Base-by-base conservation (phyloP, 495 filamentous ascomycete species). In the Thermochaetoides thermophila region DNA sequence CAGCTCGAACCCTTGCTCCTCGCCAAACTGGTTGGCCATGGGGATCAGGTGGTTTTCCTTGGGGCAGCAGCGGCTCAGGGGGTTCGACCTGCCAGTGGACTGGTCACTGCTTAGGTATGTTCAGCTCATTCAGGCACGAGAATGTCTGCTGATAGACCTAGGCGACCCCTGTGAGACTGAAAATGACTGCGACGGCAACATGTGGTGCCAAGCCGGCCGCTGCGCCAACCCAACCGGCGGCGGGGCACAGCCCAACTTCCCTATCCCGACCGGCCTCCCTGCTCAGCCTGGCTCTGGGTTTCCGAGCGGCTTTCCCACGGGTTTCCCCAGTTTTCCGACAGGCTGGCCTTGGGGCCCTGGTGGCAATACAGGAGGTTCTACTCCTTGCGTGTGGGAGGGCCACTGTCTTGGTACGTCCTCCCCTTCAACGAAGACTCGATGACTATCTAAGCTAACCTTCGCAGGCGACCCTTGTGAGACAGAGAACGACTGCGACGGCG, bases 71-170 rank as follows among this genome's bases (percentile, higher is more conserved):
- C n/a, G n/a, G n/a, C n/a, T n/a, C n/a, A n/a, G 18, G 31, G 14
- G 24, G 16, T 17, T 17, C 23, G 7, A 31, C 32, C 13, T 50
- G 48, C 23, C 20, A 24, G 0, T 50, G 48, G 48, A 38, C 45
- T 8, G 45, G 37, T 12, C 48, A 50, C 34, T 50, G 48, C 13
- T 28, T 50, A 23, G 48, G 48, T 50, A 31, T 17, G 42, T 22
- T 21, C 3, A 10, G 2, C 4, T n/a, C 11, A 13, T 15, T 6
- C 9, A 17, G 12, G 17, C 0, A n/a, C 4, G 11, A 2, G 5
- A 4, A n/a, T n/a, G n/a, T n/a, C 41, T 45, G 10, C 38, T 38
- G 8, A 16, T 6, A 4, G 3, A 7, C 11, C 14, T 18, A 48
- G 45, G 45, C 9, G 45, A 48, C 24, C 20, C 35, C 11, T 48